phyloP scores from a whole-genome alignment of 2,329 filamentous ascomycete genomes.

The Annulohypoxylon truncatum region DNA sequence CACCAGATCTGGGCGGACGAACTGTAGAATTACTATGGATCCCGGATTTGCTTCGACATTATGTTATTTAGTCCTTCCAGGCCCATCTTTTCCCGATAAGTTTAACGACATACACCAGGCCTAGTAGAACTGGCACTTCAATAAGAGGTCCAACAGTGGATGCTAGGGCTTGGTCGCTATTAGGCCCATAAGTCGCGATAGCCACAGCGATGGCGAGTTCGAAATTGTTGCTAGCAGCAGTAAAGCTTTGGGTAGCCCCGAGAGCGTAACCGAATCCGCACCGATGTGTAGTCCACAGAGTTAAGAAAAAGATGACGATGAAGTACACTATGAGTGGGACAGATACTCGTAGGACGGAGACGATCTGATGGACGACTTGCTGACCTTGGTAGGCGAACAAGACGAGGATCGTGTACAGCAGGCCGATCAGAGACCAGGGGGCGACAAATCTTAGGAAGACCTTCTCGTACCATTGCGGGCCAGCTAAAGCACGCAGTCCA shows the following conservation, averaged over 20 bases:
- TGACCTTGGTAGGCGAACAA: slow-evolving; percentile 85
- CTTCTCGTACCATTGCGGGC: slow-evolving; percentile 71
- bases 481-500: slow-evolving; percentile 64
- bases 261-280: slow-evolving; percentile 80
- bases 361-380: slow-evolving; percentile 83
- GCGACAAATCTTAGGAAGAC: slow-evolving; percentile 76
- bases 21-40: not conserved
- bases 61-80: slow-evolving; percentile 59
- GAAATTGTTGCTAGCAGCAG: slow-evolving; percentile 92
- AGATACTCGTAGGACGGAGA: slow-evolving; percentile 82
- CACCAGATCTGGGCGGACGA: not conserved
- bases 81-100: slow-evolving; percentile 65
- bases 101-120: slow-evolving; percentile 78
- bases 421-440: slow-evolving; percentile 82
- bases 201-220: slow-evolving; percentile 91
- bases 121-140: slow-evolving; percentile 85
- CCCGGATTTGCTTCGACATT: not conserved
- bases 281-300: slow-evolving; percentile 69
- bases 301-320: slow-evolving; percentile 76
- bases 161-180: slow-evolving; percentile 84
- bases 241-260: slow-evolving; percentile 83
- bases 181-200: slow-evolving; percentile 80
- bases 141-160: slow-evolving; percentile 87
- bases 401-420: slow-evolving; percentile 88
- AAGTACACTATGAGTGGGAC: slow-evolving; percentile 89